Evolutionary conservation across 768 basidiomycete genomes (phyloP).

Genomic region (Boletus rufocinnamomeus): DNA sequence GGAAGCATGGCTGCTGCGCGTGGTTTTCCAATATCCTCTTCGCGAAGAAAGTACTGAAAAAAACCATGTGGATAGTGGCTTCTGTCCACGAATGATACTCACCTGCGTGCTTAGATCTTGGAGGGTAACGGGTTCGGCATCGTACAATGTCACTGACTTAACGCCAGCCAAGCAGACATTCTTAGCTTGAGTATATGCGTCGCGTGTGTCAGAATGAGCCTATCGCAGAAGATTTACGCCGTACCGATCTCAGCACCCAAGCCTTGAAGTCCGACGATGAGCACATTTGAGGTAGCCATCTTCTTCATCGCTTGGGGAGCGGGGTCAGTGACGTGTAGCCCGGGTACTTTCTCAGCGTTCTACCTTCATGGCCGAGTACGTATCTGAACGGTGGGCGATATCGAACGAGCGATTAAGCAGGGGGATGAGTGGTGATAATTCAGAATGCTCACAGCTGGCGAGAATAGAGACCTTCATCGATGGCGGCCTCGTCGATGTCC

Average conservation of each 20-base stretch:
- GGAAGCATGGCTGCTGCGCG: conserved; percentile 84
- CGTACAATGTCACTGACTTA: conserved; percentile 94
- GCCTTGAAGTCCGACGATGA: conserved; percentile 90
- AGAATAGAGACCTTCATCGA: conserved; percentile 93
- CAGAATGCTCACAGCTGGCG: conserved; percentile 75
- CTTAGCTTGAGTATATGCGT: conserved; percentile 58
- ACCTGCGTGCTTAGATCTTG: conserved; percentile 94
- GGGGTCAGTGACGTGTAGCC: conserved; percentile 19
- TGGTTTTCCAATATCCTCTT: conserved; percentile 84
- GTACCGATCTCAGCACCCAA: conserved; percentile 94
- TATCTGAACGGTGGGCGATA: conserved; percentile 54
- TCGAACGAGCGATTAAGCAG: conserved; percentile 20
- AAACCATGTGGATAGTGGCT: conserved; percentile 10
- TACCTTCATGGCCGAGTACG: conserved; percentile 96
- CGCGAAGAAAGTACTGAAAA: conserved; percentile 87
- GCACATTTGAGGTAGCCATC: conserved; percentile 95
- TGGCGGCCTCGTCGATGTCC: conserved; percentile 85
- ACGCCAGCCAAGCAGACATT: conserved; percentile 95
- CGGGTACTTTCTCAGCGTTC: background rate
- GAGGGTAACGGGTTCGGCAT: conserved; percentile 85
- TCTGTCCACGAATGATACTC: conserved; percentile 25
- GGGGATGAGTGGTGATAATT: conserved; percentile 17
- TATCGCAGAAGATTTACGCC: conserved; percentile 14
- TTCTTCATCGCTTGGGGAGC: conserved; percentile 90
- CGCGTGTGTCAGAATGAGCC: conserved; percentile 9